phyloP scores from a whole-genome alignment of 345 rosid species.

The Pugionium dolabratum region DNA sequence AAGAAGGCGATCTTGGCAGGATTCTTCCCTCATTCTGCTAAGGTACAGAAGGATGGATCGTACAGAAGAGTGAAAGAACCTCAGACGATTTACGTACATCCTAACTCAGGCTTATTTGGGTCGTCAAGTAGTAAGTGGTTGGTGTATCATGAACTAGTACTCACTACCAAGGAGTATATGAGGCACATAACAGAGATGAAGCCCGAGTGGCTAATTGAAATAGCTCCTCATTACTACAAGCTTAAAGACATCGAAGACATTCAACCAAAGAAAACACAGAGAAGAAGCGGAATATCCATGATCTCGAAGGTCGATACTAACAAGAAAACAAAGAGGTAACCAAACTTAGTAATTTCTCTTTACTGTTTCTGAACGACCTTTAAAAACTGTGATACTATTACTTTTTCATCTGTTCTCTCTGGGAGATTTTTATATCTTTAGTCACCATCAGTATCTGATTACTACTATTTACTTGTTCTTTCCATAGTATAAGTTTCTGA shows the following conservation, averaged over 20 bases:
- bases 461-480: slow-evolving; percentile 33
- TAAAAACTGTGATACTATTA: slow-evolving; percentile 15
- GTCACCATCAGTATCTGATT: slow-evolving; percentile 1
- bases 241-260: slow-evolving; percentile 83
- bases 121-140: slow-evolving; percentile 69
- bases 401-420: slow-evolving; percentile 11
- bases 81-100: slow-evolving; percentile 88
- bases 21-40: slow-evolving; percentile 82
- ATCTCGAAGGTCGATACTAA: slow-evolving; percentile 3
- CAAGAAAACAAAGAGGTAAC: slow-evolving; percentile 40
- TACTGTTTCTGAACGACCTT: slow-evolving; percentile 8
- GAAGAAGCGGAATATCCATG: slow-evolving; percentile 1
- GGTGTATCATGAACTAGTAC: slow-evolving; percentile 80
- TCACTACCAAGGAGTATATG: slow-evolving; percentile 93
- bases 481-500: slow-evolving; percentile 19
- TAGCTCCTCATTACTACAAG: slow-evolving; percentile 92
- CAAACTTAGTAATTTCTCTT: slow-evolving; percentile 20
- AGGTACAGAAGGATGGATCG: slow-evolving; percentile 80
- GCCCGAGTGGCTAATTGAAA: slow-evolving; percentile 93
- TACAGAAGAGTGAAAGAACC: slow-evolving; percentile 81
- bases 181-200: slow-evolving; percentile 86
- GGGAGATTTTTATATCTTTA: slow-evolving; percentile 13
- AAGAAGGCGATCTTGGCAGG: slow-evolving; percentile 92
- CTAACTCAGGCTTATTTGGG: slow-evolving; percentile 75
- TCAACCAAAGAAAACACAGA: slow-evolving; percentile 22